These are phyloP conservation scores for Batkoa obscura DNA, from an alignment of 371 early-diverging fungal genomes.

Conservation along the genomic window DNA sequence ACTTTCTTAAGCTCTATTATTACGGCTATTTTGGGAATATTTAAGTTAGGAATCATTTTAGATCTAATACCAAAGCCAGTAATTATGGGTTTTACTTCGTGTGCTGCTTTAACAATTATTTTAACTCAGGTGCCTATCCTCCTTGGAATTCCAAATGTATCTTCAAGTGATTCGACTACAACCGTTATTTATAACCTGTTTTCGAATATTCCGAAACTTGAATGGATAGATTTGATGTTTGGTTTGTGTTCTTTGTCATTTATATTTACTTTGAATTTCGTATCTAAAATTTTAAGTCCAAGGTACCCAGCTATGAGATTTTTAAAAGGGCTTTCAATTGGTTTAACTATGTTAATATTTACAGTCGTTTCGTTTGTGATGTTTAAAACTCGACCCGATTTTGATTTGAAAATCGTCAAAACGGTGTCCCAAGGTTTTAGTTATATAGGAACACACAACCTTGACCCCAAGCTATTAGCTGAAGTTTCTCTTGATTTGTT, in stretches of 20 bases:
- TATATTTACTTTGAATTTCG: neutral
- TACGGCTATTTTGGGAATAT: constrained; percentile 34
- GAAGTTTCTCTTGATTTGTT: constrained; percentile 34
- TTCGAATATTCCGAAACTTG: neutral
- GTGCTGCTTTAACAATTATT: constrained; percentile 55
- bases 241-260: neutral
- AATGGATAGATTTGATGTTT: neutral
- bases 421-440: constrained; percentile 10
- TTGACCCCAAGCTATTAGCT: constrained; percentile 46
- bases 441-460: constrained; percentile 17
- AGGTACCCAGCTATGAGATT: constrained; percentile 13
- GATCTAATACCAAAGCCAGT: constrained; percentile 65
- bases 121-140: constrained; percentile 55
- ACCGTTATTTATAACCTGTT: constrained; percentile 33
- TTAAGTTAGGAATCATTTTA: constrained; percentile 59
- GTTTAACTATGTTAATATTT: constrained; percentile 22
- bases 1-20: constrained; percentile 27
- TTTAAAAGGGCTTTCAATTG: constrained; percentile 33
- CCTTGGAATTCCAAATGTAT: constrained; percentile 44
- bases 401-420: constrained; percentile 7
- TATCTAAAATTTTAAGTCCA: neutral
- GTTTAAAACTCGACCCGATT: neutral
- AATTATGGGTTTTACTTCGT: constrained; percentile 52
- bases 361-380: constrained; percentile 17
- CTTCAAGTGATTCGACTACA: constrained; percentile 34